Evolutionary conservation across 768 basidiomycete species (phyloP).

Genomic region (Daedaleopsis nitida): DNA sequence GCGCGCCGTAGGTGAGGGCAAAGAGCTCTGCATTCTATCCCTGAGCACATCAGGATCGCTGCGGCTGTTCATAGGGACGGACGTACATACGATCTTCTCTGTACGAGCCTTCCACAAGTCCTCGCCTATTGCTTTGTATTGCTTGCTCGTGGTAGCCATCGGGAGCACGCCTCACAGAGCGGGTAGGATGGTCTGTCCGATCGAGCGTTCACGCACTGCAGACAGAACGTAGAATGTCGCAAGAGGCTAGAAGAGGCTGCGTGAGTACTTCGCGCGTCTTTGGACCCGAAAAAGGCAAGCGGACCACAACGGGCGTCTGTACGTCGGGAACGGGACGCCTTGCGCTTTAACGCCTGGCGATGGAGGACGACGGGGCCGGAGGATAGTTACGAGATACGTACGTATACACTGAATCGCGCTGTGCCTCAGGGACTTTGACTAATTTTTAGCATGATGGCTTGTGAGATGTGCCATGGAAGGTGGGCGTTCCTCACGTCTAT

Average conservation of each 20-base stretch:
- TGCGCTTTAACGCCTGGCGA: too few species aligned
- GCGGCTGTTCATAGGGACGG: not conserved
- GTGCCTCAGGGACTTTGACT: not conserved
- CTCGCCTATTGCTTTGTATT: conserved; percentile 88
- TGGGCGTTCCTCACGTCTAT: not conserved
- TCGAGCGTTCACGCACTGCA: too few species aligned
- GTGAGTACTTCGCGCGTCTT: not conserved
- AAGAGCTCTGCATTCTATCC: conserved; percentile 95
- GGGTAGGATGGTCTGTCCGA: not conserved
- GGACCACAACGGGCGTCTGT: conserved; percentile 2
- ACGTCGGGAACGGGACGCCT: not conserved
- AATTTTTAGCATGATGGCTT: not conserved
- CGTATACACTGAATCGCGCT: not conserved
- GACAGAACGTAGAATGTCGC: too few species aligned
- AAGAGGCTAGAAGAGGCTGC: too few species aligned
- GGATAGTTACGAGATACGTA: too few species aligned
- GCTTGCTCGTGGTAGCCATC: conserved; percentile 78
- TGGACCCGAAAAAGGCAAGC: not conserved
- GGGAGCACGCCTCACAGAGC: not conserved
- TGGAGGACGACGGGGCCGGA: not conserved
- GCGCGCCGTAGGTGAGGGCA: conserved; percentile 93
- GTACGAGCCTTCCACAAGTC: conserved; percentile 94
- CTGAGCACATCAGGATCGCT: conserved; percentile 17
- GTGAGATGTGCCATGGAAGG: not conserved
- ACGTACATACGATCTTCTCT: conserved; percentile 84